A percentile compares a stretch with the other conserved stretches of the same genome.
phyloP scores from a whole-genome alignment of 129 eudicot species.

The Helianthus tuberosus region DNA sequence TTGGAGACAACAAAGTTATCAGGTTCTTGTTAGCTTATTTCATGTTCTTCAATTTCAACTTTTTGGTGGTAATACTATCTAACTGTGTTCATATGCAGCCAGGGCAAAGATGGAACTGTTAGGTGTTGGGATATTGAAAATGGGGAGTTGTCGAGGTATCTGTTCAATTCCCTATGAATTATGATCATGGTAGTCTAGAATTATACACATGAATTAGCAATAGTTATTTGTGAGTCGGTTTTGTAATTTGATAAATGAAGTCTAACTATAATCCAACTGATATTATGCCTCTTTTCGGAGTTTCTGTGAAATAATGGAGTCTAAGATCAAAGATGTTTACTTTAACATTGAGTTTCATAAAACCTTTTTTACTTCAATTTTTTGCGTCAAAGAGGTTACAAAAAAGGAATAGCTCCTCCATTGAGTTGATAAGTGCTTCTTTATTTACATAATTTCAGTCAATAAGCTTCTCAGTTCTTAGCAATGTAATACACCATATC shows the following conservation, averaged over 20 bases:
- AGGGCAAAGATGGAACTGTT: constrained; percentile 65
- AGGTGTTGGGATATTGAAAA: constrained; percentile 85
- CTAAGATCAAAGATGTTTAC: neutral
- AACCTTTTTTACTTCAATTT: neutral
- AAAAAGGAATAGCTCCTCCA: neutral
- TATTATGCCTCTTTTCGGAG: neutral
- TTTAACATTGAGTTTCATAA: constrained; percentile 1
- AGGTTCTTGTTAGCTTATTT: constrained; percentile 44
- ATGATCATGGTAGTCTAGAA: constrained; percentile 2
- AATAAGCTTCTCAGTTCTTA: constrained; percentile 1
- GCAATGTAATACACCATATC: constrained; percentile 4
- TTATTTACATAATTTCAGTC: neutral
- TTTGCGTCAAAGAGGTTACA: neutral
- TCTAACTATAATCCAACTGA: neutral
- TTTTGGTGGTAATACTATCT: neutral
- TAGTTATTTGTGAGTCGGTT: neutral
- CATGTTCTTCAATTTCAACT: neutral
- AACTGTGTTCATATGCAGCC: too few species aligned
- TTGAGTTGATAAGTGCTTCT: neutral
- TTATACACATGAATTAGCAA: neutral
- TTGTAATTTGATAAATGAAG: constrained; percentile 2
- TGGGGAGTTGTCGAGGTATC: constrained; percentile 78
- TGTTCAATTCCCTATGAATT: neutral
- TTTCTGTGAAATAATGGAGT: neutral
- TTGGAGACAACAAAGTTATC: constrained; percentile 61